These are phyloP conservation scores for Cyberlindnera xylosilytica DNA, from an alignment of 805 yeast species.

Conservation along the genomic window DNA sequence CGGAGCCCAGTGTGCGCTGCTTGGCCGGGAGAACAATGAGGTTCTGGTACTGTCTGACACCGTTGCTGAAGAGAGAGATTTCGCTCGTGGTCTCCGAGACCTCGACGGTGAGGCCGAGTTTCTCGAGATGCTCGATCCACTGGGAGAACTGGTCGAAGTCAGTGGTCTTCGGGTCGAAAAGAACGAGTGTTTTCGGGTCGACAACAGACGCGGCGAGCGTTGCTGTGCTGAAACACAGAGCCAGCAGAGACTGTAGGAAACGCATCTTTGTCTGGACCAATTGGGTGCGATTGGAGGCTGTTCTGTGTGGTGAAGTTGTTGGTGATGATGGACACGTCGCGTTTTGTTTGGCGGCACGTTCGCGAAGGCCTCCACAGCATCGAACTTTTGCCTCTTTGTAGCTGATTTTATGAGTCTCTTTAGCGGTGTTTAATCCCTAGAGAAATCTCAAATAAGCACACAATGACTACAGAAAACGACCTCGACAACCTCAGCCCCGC, in stretches of 20 bases:
- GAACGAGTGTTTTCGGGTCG: conserved; percentile 17
- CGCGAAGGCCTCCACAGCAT: too few relatives aligned
- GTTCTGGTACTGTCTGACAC: conserved; percentile 48
- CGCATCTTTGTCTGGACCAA: not conserved
- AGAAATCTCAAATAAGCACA: too few relatives aligned
- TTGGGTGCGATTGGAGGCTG: too few relatives aligned
- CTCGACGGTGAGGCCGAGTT: conserved; percentile 34
- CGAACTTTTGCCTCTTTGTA: not conserved
- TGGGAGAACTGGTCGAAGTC: conserved; percentile 7
- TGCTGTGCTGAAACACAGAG: conserved; percentile 6
- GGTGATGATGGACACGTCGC: conserved; percentile 1
- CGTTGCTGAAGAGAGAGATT: conserved; percentile 37
- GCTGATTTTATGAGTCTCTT: not conserved
- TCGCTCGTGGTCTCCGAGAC: conserved; percentile 24
- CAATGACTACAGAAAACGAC: conserved; percentile 16
- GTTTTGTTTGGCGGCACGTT: not conserved
- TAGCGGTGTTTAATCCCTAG: too few relatives aligned
- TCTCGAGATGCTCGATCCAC: conserved; percentile 10
- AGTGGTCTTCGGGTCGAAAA: conserved; percentile 26
- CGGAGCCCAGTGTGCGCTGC: conserved; percentile 39
- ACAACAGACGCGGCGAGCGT: conserved; percentile 14
- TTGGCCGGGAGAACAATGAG: conserved; percentile 58
- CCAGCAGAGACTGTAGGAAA: not conserved
- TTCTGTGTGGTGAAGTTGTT: not conserved
- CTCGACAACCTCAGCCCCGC: conserved; percentile 36